Evolutionary conservation across 371 early-diverging fungal genomes (phyloP), one percentile per base, ranked within the genome.

Genomic region (Catenaria anguillulae): DNA sequence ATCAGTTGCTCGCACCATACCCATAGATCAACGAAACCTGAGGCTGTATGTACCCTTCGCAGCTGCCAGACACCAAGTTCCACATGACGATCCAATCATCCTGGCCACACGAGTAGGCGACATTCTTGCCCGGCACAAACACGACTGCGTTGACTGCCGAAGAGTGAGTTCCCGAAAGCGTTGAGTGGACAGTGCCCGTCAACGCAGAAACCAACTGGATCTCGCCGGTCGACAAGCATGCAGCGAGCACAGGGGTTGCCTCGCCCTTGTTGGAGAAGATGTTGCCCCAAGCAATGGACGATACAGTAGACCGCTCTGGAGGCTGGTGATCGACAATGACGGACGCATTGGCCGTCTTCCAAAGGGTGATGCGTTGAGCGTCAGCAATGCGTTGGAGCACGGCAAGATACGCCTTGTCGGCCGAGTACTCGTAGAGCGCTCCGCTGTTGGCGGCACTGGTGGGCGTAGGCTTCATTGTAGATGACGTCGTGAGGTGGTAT

Each of bases 71-170:
- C 70, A 54, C 77, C 61, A 87, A 71, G 66, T 87, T 80, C 87
- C 87, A 88, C 67, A 84, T 86, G 24, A 85, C 78, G 65, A 86
- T 73, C 55, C 74, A 62, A 40, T 79, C 79, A 64, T 88, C 87
- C 61, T 81, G 79, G 37, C 78, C 77, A 35, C 79, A 73, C 19
- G 87, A 86, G 64, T 77, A 87, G 26, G 81, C 87, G 42, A 72
- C 71, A 19, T 71, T 72, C 24, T 81, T 81, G 60, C 75, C 77
- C 56, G 70, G 73, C 26, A 75, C 76, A 66, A 88, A 77, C 23
- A 77, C 76, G 65, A 89, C 82, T 67, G 85, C 87, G 33, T 75
- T 74, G 23, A 89, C 78, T 29, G 81, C 73, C 54, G 75, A 74
- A n/a, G 81, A 78, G 67, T 87, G 86, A 58, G 62, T 71, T 66